Evolutionary conservation across 805 yeast genomes (phyloP).

Genomic region (Metahyphopichia silvanorum): DNA sequence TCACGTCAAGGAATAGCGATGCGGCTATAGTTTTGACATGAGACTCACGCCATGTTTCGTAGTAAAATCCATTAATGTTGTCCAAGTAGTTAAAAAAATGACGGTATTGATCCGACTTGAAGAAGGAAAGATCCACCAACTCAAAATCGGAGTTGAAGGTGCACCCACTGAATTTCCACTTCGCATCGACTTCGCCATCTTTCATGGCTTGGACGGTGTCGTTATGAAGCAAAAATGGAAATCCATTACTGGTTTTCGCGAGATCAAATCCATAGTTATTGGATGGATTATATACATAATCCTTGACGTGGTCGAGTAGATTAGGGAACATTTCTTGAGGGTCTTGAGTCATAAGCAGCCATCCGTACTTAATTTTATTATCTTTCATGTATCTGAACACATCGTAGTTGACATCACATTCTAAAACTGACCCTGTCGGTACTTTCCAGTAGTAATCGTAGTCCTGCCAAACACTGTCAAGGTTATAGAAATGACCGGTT

Average conservation of each 20-base stretch:
- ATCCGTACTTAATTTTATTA: conserved; percentile 19
- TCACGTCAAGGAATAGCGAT: conserved; percentile 7
- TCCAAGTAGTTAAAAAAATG: conserved; percentile 10
- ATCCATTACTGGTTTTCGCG: conserved; percentile 2
- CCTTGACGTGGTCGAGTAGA: conserved; percentile 5
- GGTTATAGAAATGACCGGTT: conserved; percentile 17
- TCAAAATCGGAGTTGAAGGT: conserved; percentile 10
- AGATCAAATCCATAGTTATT: conserved; percentile 3
- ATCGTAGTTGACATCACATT: conserved; percentile 23
- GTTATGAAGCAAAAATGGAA: conserved; percentile 6
- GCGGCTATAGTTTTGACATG: conserved; percentile 10
- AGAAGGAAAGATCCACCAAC: conserved; percentile 7
- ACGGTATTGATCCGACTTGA: conserved; percentile 8
- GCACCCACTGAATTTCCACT: conserved; percentile 10
- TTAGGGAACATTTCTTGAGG: conserved; percentile 8
- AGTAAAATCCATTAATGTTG: conserved; percentile 6
- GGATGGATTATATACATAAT: conserved; percentile 3
- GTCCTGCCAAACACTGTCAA: conserved; percentile 14
- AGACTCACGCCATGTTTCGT: conserved; percentile 12
- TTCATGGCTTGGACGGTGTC: conserved; percentile 1
- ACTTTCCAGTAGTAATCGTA: conserved; percentile 26
- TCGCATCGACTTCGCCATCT: background rate
- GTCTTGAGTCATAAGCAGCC: conserved; percentile 10
- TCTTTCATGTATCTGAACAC: conserved; percentile 20
- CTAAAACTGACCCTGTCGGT: conserved; percentile 17